These are phyloP conservation scores for Ceriops zippeliana DNA, from an alignment of 345 rosid species.

Conservation along the genomic window DNA sequence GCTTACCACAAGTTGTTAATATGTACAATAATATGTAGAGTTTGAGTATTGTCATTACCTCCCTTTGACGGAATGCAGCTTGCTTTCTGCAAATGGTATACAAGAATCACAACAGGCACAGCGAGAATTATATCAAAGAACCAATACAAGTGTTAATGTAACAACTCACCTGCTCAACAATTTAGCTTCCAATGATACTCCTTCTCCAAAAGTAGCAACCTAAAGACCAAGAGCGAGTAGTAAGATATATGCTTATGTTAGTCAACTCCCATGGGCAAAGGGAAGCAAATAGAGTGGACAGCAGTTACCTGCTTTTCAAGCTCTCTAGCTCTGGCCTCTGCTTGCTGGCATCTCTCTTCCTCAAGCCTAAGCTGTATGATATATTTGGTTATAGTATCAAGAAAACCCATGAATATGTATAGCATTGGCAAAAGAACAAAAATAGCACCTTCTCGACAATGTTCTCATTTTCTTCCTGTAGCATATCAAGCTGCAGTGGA, in stretches of 20 bases:
- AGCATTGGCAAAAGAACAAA: background rate
- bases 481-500: conserved; percentile 73
- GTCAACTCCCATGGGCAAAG: background rate
- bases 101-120: background rate
- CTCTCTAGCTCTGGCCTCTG: conserved; percentile 30
- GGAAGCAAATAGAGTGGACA: background rate
- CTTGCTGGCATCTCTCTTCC: conserved; percentile 32
- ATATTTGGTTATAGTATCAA: conserved; percentile 1
- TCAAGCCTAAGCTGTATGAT: conserved; percentile 29
- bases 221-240: conserved; percentile 19
- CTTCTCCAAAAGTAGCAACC: conserved; percentile 37
- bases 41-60: conserved; percentile 19
- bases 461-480: conserved; percentile 54
- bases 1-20: conserved; percentile 3
- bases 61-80: conserved; percentile 35
- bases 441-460: conserved; percentile 24
- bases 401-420: background rate
- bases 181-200: conserved; percentile 35
- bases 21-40: conserved; percentile 1
- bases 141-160: conserved; percentile 5
- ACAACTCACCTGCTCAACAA: conserved; percentile 25
- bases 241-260: background rate
- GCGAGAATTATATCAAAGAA: background rate
- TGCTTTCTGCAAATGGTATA: conserved; percentile 28
- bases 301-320: conserved; percentile 30